phyloP scores from a whole-genome alignment of 345 rosid species.

The Euphorbia peplus region DNA sequence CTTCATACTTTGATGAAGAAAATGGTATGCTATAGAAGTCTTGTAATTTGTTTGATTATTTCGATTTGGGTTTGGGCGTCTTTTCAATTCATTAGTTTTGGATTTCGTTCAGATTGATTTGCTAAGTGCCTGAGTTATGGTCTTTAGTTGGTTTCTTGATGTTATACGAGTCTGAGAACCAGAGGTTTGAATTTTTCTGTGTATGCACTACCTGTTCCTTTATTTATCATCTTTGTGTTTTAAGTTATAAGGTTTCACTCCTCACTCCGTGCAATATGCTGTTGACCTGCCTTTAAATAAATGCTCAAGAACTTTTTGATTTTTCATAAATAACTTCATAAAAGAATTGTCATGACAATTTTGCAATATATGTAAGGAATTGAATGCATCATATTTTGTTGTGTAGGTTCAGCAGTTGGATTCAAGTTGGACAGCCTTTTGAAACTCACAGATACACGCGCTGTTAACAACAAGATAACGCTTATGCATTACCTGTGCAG shows the following conservation, averaged over 20 bases:
- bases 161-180: neutral
- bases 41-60: neutral
- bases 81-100: neutral
- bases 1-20: neutral
- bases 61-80: neutral
- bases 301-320: neutral
- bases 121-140: neutral
- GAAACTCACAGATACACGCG: slow-evolving; percentile 91
- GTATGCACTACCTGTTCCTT: neutral
- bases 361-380: slow-evolving; percentile 15
- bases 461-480: slow-evolving; percentile 90
- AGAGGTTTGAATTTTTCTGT: neutral
- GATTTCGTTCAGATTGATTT: neutral
- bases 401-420: slow-evolving; percentile 92
- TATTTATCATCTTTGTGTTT: neutral
- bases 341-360: neutral
- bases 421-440: slow-evolving; percentile 96
- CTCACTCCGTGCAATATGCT: neutral
- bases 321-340: slow-evolving; percentile 3
- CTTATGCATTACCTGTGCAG: slow-evolving; percentile 98
- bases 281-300: neutral
- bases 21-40: neutral
- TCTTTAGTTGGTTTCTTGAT: slow-evolving; percentile 8
- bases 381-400: slow-evolving; percentile 25
- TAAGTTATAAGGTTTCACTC: neutral